Percentiles rank a stretch among this genome's conserved stretches.
Conservation (phyloP, 2,329 filamentous ascomycete species). For the Penicillium sp. region DNA sequence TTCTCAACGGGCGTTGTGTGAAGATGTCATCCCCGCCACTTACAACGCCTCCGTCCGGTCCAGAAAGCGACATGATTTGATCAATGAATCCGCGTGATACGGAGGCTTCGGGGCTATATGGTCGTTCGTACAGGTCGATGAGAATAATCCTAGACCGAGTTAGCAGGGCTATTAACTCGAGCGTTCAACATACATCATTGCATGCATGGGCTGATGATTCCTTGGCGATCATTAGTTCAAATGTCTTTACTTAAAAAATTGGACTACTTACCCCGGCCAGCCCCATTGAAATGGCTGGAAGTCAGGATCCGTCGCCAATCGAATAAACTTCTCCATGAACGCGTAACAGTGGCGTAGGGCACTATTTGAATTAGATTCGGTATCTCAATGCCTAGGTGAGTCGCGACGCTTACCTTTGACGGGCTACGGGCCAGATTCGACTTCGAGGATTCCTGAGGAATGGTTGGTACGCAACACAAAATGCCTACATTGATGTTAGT, state of each 20-base stretch:
- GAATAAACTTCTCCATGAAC: slow-evolving; percentile 51
- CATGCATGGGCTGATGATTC: slow-evolving; percentile 46
- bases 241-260: background rate
- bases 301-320: slow-evolving; percentile 46
- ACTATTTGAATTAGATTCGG: slow-evolving; percentile 25
- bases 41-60: slow-evolving; percentile 46
- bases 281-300: slow-evolving; percentile 51
- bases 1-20: slow-evolving; percentile 45
- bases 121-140: slow-evolving; percentile 49
- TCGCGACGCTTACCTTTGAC: slow-evolving; percentile 37
- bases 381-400: background rate
- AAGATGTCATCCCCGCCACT: slow-evolving; percentile 46
- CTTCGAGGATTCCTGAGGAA: slow-evolving; percentile 50
- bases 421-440: slow-evolving; percentile 46
- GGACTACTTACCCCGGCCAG: slow-evolving; percentile 42
- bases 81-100: slow-evolving; percentile 48
- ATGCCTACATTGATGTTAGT: slow-evolving; percentile 33
- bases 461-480: slow-evolving; percentile 49
- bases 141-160: slow-evolving; percentile 43
- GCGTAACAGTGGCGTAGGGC: slow-evolving; percentile 48
- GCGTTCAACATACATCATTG: slow-evolving; percentile 34
- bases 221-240: slow-evolving; percentile 13
- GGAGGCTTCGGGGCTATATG: slow-evolving; percentile 45
- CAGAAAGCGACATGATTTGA: slow-evolving; percentile 45
- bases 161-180: background rate